Percentiles rank a stretch among this genome's conserved stretches.
These are phyloP conservation scores for Teunomyces tritomae DNA, from an alignment of 805 yeast species.

Conservation along the genomic window DNA sequence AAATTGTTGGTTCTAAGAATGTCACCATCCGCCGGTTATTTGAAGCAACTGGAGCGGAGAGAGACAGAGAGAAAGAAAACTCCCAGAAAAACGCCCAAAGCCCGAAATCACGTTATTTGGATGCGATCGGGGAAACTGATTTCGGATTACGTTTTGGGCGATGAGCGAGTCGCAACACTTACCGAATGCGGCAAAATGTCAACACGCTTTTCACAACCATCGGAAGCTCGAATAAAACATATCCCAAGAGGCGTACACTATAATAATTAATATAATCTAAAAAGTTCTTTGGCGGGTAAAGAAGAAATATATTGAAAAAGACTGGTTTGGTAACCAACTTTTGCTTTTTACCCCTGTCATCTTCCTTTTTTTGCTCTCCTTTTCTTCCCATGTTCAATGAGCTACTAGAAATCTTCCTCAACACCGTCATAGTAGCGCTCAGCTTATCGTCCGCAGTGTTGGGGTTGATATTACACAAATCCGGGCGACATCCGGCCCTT, in stretches of 20 bases:
- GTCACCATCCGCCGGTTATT: no score
- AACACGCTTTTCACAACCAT: not conserved
- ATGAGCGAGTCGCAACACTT: slow-evolving; percentile 2
- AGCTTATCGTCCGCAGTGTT: not conserved
- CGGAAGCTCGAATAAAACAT: not conserved
- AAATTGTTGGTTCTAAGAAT: no score
- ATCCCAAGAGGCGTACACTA: not conserved
- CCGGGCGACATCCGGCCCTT: not conserved
- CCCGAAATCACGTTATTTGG: not conserved
- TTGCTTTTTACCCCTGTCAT: not conserved
- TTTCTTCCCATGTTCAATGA: not conserved
- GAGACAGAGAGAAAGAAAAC: no score
- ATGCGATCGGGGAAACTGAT: not conserved
- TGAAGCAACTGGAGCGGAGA: no score
- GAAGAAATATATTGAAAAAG: not conserved
- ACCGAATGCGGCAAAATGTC: slow-evolving; percentile 2
- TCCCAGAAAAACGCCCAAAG: no score
- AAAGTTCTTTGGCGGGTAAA: not conserved
- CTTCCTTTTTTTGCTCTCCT: not conserved
- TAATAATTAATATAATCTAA: not conserved
- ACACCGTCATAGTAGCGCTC: not conserved
- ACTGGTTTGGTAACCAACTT: not conserved
- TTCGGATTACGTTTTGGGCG: not conserved
- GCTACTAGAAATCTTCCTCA: slow-evolving; percentile 2
- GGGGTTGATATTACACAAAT: slow-evolving; percentile 4